These are phyloP conservation scores for Chlorella sorokiniana DNA, from an alignment of 139 green algal species.

Conservation along the genomic window DNA sequence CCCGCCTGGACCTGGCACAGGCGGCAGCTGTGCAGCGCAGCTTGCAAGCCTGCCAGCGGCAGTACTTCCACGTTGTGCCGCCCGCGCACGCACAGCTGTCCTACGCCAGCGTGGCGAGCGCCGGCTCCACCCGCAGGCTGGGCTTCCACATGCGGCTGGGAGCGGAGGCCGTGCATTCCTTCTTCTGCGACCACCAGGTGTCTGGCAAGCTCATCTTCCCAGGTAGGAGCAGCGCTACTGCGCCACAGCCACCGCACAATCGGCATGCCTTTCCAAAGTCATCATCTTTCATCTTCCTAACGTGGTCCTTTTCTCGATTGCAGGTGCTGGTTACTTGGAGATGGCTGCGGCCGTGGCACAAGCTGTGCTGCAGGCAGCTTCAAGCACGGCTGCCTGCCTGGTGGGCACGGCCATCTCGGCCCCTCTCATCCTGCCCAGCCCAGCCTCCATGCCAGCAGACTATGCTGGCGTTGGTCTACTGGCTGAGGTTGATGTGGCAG, in stretches of 20 bases:
- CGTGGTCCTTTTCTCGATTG: neutral
- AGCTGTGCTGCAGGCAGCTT: neutral
- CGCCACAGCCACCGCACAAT: neutral
- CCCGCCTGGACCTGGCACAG: no score
- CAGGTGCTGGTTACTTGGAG: slow-evolving; percentile 50
- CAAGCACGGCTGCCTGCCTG: neutral
- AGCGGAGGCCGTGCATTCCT: slow-evolving; percentile 44
- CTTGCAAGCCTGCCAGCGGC: slow-evolving; percentile 16
- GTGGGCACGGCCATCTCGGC: slow-evolving; percentile 30
- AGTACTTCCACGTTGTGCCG: slow-evolving; percentile 29
- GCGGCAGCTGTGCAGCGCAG: neutral
- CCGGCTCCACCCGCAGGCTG: neutral
- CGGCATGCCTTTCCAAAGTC: no score
- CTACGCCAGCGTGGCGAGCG: neutral
- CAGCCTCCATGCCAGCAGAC: neutral
- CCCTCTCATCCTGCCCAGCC: slow-evolving; percentile 35
- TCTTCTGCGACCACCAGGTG: slow-evolving; percentile 80
- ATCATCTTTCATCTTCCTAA: no score
- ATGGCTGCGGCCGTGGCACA: neutral
- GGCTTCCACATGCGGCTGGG: slow-evolving; percentile 21
- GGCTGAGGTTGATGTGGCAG: neutral
- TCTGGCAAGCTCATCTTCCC: slow-evolving; percentile 55
- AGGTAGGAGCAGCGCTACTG: neutral
- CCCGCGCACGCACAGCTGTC: slow-evolving; percentile 19
- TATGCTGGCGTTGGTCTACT: neutral